Percentiles rank a stretch among this genome's conserved stretches.
Evolutionary conservation across 2,329 filamentous ascomycete species (phyloP).

Genomic region (Trichoderma atroviride): DNA sequence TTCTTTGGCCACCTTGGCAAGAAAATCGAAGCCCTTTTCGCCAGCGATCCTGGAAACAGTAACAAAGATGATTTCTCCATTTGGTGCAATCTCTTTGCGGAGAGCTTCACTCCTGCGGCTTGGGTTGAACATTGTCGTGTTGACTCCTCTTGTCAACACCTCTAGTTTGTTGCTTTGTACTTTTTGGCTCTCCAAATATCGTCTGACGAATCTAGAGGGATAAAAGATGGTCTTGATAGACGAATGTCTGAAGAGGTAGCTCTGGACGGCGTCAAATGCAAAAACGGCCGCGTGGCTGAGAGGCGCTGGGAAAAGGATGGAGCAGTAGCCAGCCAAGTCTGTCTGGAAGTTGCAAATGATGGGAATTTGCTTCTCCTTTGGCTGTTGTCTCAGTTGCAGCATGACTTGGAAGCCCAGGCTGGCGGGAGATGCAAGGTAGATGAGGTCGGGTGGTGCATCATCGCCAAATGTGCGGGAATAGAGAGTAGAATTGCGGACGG

Average conservation of each 20-base stretch:
- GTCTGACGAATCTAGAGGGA: slow-evolving; percentile 63
- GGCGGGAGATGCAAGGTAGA: slow-evolving; percentile 71
- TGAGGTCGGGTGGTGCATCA: slow-evolving; percentile 59
- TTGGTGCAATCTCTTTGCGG: slow-evolving; percentile 58
- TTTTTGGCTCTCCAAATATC: slow-evolving; percentile 61
- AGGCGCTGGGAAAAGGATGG: slow-evolving; percentile 67
- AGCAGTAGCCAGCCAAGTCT: slow-evolving; percentile 68
- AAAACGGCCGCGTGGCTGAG: slow-evolving; percentile 64
- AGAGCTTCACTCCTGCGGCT: slow-evolving; percentile 53
- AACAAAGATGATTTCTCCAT: slow-evolving; percentile 65
- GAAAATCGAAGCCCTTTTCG: slow-evolving; percentile 72
- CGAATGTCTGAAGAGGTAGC: slow-evolving; percentile 64
- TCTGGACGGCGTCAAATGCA: slow-evolving; percentile 64
- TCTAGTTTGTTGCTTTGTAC: slow-evolving; percentile 61
- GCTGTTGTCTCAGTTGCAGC: slow-evolving; percentile 66
- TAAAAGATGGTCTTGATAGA: slow-evolving; percentile 70
- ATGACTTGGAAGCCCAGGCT: slow-evolving; percentile 72
- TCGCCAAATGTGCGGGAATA: slow-evolving; percentile 61
- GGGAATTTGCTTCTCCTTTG: slow-evolving; percentile 55
- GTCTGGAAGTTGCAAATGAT: slow-evolving; percentile 73
- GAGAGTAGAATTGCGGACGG: slow-evolving; percentile 64
- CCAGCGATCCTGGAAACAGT: slow-evolving; percentile 69
- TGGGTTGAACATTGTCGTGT: slow-evolving; percentile 64
- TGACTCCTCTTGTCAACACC: slow-evolving; percentile 65
- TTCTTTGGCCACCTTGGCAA: slow-evolving; percentile 57